These are phyloP conservation scores for Aspergillus sp. DNA, from an alignment of 2,329 filamentous ascomycete species.

Conservation along the genomic window DNA sequence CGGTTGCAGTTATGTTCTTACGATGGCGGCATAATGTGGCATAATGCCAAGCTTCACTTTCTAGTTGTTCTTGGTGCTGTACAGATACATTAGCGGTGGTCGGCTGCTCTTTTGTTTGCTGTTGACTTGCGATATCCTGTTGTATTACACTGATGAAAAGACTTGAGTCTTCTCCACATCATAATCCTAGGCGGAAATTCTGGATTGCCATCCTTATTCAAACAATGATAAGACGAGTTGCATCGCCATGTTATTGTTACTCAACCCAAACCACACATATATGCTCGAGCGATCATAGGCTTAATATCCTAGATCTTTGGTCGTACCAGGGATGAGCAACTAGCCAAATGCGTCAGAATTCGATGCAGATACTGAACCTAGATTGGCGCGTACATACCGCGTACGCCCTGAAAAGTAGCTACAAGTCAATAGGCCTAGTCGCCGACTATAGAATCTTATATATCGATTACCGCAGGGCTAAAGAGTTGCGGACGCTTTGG, in stretches of 20 bases:
- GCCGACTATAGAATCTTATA: neutral
- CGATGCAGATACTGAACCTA: neutral
- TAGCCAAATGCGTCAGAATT: too few relatives aligned
- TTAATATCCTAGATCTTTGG: neutral
- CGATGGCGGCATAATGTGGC: conserved; percentile 35
- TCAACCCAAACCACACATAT: neutral
- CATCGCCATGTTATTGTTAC: neutral
- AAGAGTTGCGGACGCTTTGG: too few relatives aligned
- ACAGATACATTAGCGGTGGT: neutral
- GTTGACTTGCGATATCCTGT: neutral
- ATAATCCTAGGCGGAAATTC: neutral
- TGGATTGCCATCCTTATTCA: neutral
- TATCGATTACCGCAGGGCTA: too few relatives aligned
- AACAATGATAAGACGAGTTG: neutral
- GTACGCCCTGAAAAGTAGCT: neutral
- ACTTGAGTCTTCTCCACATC: neutral
- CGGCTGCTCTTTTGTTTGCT: neutral
- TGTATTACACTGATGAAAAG: neutral
- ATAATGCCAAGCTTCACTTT: neutral
- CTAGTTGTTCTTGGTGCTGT: neutral
- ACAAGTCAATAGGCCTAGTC: neutral
- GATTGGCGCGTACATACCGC: neutral
- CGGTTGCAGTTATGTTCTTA: conserved; percentile 35
- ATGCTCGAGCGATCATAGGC: too few relatives aligned
- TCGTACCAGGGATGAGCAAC: neutral